Percentiles rank a stretch among this genome's conserved stretches.
These are phyloP conservation scores for Talaromyces islandicus DNA, from an alignment of 2,329 filamentous ascomycete species.

Conservation along the genomic window DNA sequence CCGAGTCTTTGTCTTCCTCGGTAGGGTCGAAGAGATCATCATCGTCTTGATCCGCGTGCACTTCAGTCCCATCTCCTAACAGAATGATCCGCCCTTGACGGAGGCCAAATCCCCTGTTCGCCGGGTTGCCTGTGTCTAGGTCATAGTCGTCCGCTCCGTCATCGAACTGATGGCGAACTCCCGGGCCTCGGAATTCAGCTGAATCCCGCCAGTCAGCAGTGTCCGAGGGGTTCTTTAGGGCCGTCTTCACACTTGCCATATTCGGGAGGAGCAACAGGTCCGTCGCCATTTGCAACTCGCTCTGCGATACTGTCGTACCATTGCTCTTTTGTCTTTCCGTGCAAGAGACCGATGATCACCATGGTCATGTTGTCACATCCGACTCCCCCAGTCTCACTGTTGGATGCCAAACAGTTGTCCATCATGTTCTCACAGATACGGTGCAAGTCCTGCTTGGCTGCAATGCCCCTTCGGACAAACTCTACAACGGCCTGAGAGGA, in stretches of 20 bases:
- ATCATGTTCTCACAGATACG: conserved; percentile 99
- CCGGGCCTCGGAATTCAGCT: conserved; percentile 79
- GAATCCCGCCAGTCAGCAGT: conserved; percentile 36
- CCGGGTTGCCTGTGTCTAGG: conserved; percentile 40
- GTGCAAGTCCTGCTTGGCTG: conserved; percentile 88
- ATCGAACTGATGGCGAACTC: conserved; percentile 61
- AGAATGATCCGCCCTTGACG: conserved; percentile 81
- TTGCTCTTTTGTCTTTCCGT: conserved; percentile 89
- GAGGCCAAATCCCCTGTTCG: conserved; percentile 64
- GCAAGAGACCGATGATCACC: conserved; percentile 79
- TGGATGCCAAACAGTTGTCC: conserved; percentile 97
- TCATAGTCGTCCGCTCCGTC: conserved; percentile 61
- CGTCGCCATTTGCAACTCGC: conserved; percentile 92
- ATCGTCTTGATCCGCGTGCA: conserved; percentile 81
- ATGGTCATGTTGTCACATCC: conserved; percentile 99
- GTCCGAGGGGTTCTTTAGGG: conserved; percentile 15
- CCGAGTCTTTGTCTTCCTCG: conserved; percentile 77
- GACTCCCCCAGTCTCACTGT: conserved; percentile 95
- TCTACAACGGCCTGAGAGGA: conserved; percentile 96
- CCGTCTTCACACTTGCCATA: conserved; percentile 76
- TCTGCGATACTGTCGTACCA: conserved; percentile 97
- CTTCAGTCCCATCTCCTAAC: conserved; percentile 89
- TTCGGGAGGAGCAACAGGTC: conserved; percentile 96
- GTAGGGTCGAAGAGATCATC: conserved; percentile 92
- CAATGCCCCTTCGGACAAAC: conserved; percentile 93